Percentiles rank a stretch among this genome's conserved stretches.
Conservation (phyloP, 441 rosid genomes). For the Omphalea diandra region DNA sequence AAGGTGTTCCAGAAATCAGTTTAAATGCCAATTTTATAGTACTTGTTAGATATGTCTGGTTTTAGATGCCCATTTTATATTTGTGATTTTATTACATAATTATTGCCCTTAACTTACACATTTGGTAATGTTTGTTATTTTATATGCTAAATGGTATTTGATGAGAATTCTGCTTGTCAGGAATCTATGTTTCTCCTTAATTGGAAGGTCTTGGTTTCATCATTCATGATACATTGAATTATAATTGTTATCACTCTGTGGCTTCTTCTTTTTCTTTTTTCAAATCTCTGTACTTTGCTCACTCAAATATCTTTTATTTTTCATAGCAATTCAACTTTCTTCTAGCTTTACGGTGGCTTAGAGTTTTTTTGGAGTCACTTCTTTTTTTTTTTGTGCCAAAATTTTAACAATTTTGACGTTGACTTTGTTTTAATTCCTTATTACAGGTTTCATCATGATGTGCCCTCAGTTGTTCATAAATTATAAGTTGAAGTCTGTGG, state of each 20-base stretch:
- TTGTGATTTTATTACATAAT: not conserved
- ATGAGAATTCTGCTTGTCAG: not conserved
- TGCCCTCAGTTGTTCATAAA: constrained; percentile 98
- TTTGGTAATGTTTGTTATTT: not conserved
- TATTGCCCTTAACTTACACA: not conserved
- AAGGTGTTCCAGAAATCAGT: no score
- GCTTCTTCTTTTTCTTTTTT: not conserved
- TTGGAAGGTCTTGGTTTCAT: not conserved
- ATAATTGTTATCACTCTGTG: not conserved
- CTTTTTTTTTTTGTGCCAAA: not conserved
- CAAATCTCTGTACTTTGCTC: not conserved
- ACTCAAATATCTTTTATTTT: not conserved
- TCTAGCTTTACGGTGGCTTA: not conserved
- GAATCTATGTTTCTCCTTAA: not conserved
- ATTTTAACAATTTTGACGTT: constrained; percentile 3
- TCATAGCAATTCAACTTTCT: not conserved
- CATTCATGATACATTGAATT: not conserved
- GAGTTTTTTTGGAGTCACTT: not conserved
- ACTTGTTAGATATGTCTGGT: not conserved
- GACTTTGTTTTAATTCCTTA: not conserved
- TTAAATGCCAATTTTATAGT: not conserved
- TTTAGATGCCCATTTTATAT: no score
- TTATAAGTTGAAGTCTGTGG: constrained; percentile 93
- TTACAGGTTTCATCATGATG: constrained; percentile 96
- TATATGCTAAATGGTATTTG: not conserved